A percentile compares a stretch with the other conserved stretches of the same genome.
phyloP scores from a whole-genome alignment of 2,329 filamentous ascomycete species.

The Trichophyton rubrum region DNA sequence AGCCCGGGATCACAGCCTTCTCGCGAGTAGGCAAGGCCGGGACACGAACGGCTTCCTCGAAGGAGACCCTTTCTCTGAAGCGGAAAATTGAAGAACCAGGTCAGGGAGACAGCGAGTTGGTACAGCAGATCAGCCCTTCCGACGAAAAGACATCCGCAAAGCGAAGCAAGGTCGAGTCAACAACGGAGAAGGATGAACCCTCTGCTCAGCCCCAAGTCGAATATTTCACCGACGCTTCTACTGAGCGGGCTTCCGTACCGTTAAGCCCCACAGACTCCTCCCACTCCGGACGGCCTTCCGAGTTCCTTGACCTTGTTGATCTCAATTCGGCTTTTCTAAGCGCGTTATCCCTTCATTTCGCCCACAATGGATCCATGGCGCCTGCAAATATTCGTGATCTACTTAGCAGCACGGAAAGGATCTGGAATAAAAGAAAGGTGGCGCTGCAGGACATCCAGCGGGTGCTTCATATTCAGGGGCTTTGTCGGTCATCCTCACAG shows the following conservation, averaged over 20 bases:
- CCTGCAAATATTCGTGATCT: conserved; percentile 53
- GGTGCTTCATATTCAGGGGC: conserved; percentile 49
- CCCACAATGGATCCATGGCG: conserved; percentile 51
- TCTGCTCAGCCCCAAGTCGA: neutral
- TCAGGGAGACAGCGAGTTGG: neutral
- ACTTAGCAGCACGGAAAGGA: conserved; percentile 49
- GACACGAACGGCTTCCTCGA: conserved; percentile 14
- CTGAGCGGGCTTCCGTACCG: conserved; percentile 21
- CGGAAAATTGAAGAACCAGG: conserved; percentile 22
- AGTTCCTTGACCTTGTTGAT: conserved; percentile 43
- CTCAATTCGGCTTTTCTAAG: conserved; percentile 57
- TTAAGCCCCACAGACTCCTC: conserved; percentile 20
- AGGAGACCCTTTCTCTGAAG: conserved; percentile 28
- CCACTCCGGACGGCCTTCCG: conserved; percentile 15
- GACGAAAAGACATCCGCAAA: neutral
- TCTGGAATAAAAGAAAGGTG: conserved; percentile 62
- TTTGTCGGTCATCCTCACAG: neutral
- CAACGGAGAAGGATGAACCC: neutral
- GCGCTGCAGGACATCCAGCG: conserved; percentile 53
- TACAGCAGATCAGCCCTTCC: neutral
- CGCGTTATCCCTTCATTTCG: conserved; percentile 54
- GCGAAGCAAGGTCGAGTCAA: neutral
- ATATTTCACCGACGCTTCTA: conserved; percentile 10
- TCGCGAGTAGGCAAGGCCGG: conserved; percentile 34
- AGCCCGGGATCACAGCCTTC: conserved; percentile 34